These are phyloP conservation scores for Pleurotus eryngii DNA, from an alignment of 768 basidiomycete species.

Conservation along the genomic window DNA sequence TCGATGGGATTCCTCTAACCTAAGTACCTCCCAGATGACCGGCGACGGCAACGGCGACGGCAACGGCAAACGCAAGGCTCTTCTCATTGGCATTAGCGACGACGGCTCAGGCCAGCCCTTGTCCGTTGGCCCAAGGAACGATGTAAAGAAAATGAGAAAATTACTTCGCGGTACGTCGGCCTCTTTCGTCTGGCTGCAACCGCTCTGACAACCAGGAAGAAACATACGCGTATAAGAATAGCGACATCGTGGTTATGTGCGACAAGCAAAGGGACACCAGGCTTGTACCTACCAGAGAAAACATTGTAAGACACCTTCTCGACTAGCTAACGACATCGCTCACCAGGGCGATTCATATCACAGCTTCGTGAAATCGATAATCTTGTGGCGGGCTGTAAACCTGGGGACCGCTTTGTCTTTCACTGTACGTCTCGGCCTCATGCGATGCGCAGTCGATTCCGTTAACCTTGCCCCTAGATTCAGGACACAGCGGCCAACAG, in stretches of 20 bases:
- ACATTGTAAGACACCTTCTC: conserved; percentile 35
- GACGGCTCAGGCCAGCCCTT: conserved; percentile 1
- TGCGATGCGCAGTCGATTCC: too few species aligned
- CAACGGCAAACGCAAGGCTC: not conserved
- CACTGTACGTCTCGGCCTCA: conserved; percentile 38
- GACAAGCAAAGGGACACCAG: conserved; percentile 29
- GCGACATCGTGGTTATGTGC: conserved; percentile 41
- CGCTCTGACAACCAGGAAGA: conserved; percentile 20
- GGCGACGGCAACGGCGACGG: too few species aligned
- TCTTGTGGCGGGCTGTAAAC: conserved; percentile 40
- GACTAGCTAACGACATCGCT: not conserved
- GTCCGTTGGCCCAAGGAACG: conserved; percentile 30
- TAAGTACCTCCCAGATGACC: not conserved
- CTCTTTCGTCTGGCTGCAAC: not conserved
- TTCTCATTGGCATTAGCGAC: not conserved
- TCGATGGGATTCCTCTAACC: not conserved
- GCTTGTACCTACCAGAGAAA: conserved; percentile 36
- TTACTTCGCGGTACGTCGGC: conserved; percentile 32
- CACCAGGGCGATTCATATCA: not conserved
- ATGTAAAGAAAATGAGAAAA: conserved; percentile 29
- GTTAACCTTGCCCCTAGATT: conserved; percentile 23
- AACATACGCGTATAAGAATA: conserved; percentile 31
- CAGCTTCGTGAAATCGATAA: conserved; percentile 40
- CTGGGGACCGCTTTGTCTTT: conserved; percentile 54
- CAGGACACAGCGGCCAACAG: conserved; percentile 40